Base-by-base conservation (phyloP, 371 early-diverging fungal genomes). In the Apophysomyces elegans region DNA sequence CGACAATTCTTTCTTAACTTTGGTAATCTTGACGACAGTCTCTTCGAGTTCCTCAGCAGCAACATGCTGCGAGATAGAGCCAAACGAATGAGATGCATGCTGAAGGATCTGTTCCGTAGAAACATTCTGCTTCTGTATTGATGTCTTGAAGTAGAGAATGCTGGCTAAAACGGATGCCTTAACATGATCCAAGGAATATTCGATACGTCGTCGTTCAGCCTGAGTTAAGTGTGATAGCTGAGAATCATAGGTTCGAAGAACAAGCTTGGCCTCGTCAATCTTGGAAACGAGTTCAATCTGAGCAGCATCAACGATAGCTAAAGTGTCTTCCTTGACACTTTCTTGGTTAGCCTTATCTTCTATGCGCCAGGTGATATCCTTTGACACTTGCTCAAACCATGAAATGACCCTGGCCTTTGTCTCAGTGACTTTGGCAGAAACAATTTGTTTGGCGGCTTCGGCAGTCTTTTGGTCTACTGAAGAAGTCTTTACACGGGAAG, bases 171-270 rank as follows among this genome's bases (percentile, higher is more conserved):
- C 35, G 37, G 58, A 57, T 14, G 66, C 56, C 56, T 72, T 71
- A 38, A 74, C 56, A 3, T 63, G 68, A 21, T 68, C 68, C 1
- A 74, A 61, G 8, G 61, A 56, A n/a, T 74, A 68, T 21, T 71
- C 58, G 13, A 77, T 47, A n/a, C 67, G 68, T 6, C 67, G 68
- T 43, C 79, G 69, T 18, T 78, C 72, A 32, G 65, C 26, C 68
- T 62, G 65, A 13, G 70, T 58, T 7, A 76, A 61, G 26, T 58
- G 56, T 13, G 44, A 13, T 26, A 58, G 32, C 21, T 64, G 57
- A 12, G 16, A 26, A 65, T 63, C 13, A 58, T 66, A 13, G 61
- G 59, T 5, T 56, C 65, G 11, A 36, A 38, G 12, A 62, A 65
- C 62, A 37, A 46, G 46, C 14, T 75, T 70, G 11, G 68, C 50